These are phyloP conservation scores for Lentinula edodes DNA, from an alignment of 768 basidiomycete genomes.

Conservation along the genomic window DNA sequence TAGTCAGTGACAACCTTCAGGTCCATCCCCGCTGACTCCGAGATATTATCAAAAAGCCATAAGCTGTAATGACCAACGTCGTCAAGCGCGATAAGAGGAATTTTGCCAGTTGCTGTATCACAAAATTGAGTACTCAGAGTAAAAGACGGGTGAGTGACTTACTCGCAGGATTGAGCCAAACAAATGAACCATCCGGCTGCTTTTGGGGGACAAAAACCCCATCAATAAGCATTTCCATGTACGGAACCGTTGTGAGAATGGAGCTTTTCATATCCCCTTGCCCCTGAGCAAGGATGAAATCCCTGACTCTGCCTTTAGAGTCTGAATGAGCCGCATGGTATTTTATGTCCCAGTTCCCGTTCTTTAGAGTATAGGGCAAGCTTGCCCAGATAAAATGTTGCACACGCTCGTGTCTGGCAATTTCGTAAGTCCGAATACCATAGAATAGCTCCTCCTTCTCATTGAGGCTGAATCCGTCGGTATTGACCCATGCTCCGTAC, in stretches of 20 bases:
- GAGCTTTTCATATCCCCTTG: neutral
- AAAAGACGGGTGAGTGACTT: neutral
- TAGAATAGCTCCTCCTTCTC: conserved; percentile 25
- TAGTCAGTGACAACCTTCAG: neutral
- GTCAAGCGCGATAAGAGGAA: neutral
- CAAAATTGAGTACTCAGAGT: neutral
- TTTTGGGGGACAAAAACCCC: neutral
- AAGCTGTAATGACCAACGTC: neutral
- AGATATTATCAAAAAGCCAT: neutral
- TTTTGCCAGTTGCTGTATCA: neutral
- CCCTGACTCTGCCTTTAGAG: neutral
- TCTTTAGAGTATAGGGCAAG: neutral
- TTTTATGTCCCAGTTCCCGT: neutral
- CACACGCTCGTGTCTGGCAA: neutral
- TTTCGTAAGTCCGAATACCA: neutral
- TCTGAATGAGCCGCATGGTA: neutral
- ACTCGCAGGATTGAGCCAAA: neutral
- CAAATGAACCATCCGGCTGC: neutral
- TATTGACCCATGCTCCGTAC: conserved; percentile 34
- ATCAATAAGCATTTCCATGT: neutral
- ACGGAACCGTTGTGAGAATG: neutral
- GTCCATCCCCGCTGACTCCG: neutral
- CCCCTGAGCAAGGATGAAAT: neutral
- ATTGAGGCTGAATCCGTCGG: conserved; percentile 34
- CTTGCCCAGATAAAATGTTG: neutral